A percentile compares a stretch with the other conserved stretches of the same genome.
Conservation (phyloP, 202 grass and related monocot species). For the Digitaria exilis region DNA sequence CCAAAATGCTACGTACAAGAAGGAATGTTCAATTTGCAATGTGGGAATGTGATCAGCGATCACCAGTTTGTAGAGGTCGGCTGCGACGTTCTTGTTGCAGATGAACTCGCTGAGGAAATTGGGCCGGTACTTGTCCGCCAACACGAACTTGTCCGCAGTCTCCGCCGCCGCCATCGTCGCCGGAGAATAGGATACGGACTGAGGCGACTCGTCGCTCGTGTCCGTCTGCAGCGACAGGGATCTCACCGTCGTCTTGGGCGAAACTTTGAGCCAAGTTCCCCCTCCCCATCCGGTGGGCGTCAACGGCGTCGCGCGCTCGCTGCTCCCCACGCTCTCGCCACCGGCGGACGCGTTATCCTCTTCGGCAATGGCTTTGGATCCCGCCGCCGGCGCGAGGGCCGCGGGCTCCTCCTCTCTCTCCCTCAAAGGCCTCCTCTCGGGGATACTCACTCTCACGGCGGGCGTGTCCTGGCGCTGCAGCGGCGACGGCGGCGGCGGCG, state of each 20-base stretch:
- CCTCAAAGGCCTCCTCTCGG: constrained; percentile 63
- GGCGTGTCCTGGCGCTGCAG: background rate
- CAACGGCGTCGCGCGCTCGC: background rate
- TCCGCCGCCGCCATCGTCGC: background rate
- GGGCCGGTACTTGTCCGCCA: constrained; percentile 65
- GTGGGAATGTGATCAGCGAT: constrained; percentile 16
- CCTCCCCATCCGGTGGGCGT: background rate
- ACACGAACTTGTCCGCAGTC: constrained; percentile 47
- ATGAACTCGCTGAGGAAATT: constrained; percentile 54
- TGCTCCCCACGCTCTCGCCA: constrained; percentile 3
- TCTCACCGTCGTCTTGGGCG: background rate
- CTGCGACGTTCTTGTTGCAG: constrained; percentile 53
- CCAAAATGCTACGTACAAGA: background rate
- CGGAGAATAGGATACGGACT: background rate
- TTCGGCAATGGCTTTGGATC: constrained; percentile 3
- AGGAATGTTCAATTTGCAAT: background rate
- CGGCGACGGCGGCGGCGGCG: background rate
- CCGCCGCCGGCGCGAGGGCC: background rate
- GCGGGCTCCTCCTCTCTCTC: constrained; percentile 49
- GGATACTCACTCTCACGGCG: background rate
- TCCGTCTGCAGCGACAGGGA: background rate
- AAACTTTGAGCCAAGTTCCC: constrained; percentile 33
- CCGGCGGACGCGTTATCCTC: background rate
- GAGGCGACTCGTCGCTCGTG: constrained; percentile 1
- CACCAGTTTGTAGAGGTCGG: constrained; percentile 50